These are phyloP conservation scores for Phaeosphaeriaceae sp. DNA, from an alignment of 2,329 filamentous ascomycete species.

Conservation along the genomic window DNA sequence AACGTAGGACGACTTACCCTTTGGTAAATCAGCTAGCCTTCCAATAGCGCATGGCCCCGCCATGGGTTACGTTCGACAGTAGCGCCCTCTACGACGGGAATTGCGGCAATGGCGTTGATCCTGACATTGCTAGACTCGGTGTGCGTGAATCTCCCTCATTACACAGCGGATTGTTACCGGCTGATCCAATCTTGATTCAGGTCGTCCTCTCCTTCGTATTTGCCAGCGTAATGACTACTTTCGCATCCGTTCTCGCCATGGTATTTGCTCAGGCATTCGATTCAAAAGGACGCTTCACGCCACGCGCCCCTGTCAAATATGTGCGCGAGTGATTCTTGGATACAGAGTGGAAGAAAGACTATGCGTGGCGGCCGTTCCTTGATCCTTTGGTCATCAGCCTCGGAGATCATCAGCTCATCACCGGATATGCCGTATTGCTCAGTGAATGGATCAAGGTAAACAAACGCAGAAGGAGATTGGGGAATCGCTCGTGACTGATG, in stretches of 20 bases:
- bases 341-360: constrained; percentile 39
- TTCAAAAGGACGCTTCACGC: constrained; percentile 30
- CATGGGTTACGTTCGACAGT: constrained; percentile 39
- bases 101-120: constrained; percentile 33
- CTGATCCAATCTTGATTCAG: constrained; percentile 15
- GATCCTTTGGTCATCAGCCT: constrained; percentile 41
- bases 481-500: neutral
- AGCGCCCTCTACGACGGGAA: constrained; percentile 24
- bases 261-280: constrained; percentile 41
- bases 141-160: constrained; percentile 10
- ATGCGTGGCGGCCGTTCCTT: constrained; percentile 39
- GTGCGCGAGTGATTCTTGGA: constrained; percentile 31
- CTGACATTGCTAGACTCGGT: constrained; percentile 40
- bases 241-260: constrained; percentile 40
- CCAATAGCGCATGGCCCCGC: constrained; percentile 28
- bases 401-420: constrained; percentile 42
- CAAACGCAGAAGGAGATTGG: neutral
- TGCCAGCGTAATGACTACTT: constrained; percentile 39
- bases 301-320: constrained; percentile 27
- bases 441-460: constrained; percentile 41
- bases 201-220: constrained; percentile 41
- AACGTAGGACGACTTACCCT: neutral
- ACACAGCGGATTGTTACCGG: neutral
- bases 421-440: constrained; percentile 39
- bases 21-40: too few species aligned